Percentiles rank a stretch among this genome's conserved stretches.
phyloP scores from a whole-genome alignment of 2,329 filamentous ascomycete species.

The Tolypocladium sp. region DNA sequence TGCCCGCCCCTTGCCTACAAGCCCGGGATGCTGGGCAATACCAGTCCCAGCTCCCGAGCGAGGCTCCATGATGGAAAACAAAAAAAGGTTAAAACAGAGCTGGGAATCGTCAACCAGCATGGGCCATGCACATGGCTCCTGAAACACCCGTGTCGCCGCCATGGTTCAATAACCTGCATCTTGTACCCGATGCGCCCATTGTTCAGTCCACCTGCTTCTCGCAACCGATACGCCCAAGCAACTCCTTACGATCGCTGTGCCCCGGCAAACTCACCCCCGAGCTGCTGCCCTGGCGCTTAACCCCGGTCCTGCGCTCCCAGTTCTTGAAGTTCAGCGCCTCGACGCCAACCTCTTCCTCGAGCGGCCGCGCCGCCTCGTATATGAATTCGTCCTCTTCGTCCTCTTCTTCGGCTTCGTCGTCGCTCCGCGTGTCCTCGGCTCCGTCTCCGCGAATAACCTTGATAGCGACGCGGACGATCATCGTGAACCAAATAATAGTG shows the following conservation, averaged over 20 bases:
- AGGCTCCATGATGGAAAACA: background rate
- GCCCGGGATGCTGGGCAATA: background rate
- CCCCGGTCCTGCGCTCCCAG: conserved; percentile 48
- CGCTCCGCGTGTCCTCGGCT: conserved; percentile 81
- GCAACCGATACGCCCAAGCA: conserved; percentile 74
- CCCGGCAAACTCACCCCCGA: conserved; percentile 58
- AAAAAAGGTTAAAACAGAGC: background rate
- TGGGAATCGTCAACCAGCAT: background rate
- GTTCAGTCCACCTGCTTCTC: conserved; percentile 57
- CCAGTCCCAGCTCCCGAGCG: background rate
- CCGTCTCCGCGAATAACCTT: conserved; percentile 67
- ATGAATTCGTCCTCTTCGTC: conserved; percentile 50
- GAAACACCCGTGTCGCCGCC: background rate
- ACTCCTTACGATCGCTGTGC: conserved; percentile 69
- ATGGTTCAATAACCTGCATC: background rate
- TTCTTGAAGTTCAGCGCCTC: conserved; percentile 60
- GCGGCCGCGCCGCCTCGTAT: conserved; percentile 44
- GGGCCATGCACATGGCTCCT: conserved; percentile 4
- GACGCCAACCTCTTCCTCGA: conserved; percentile 69
- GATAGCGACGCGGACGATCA: conserved; percentile 77
- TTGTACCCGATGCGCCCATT: background rate
- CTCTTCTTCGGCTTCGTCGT: conserved; percentile 68
- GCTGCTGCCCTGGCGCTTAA: conserved; percentile 43
- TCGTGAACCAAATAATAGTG: conserved; percentile 78
- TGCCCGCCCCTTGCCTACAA: background rate